phyloP scores from a whole-genome alignment of 2,329 filamentous ascomycete species.

The Fusarium sp. region DNA sequence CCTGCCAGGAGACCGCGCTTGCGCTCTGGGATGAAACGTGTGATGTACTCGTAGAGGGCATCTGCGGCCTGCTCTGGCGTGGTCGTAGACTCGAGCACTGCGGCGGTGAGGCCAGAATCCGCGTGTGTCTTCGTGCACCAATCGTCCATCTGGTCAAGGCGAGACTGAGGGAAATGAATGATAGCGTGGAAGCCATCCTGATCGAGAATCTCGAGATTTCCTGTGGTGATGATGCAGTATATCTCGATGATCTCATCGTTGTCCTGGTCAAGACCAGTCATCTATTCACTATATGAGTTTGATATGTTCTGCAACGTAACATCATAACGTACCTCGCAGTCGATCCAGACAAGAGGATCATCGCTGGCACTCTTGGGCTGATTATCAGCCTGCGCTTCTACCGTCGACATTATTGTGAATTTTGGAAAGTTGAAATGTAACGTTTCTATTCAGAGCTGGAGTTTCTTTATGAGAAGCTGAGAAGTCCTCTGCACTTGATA shows the following conservation, averaged over 20 bases:
- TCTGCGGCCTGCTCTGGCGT: constrained; percentile 79
- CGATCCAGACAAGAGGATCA: constrained; percentile 87
- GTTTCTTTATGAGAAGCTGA: constrained; percentile 23
- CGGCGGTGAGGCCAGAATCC: constrained; percentile 82
- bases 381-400: constrained; percentile 31
- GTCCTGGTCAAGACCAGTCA: constrained; percentile 81
- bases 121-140: constrained; percentile 90
- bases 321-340: constrained; percentile 66
- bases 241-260: constrained; percentile 91
- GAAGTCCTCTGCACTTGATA: constrained; percentile 26
- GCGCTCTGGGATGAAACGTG: constrained; percentile 74
- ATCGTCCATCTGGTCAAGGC: constrained; percentile 83
- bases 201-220: constrained; percentile 81
- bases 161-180: constrained; percentile 78
- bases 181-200: constrained; percentile 82
- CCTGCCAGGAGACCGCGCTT: constrained; percentile 83
- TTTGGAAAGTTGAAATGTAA: constrained; percentile 32
- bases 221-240: constrained; percentile 90
- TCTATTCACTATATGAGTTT: constrained; percentile 65
- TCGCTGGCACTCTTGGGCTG: constrained; percentile 50
- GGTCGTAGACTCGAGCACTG: constrained; percentile 79
- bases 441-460: constrained; percentile 10
- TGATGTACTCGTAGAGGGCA: constrained; percentile 82
- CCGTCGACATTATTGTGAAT: constrained; percentile 29
- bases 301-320: constrained; percentile 20